Conservation (phyloP, 176 grass and related monocot genomes). For the Alloteropsis semialata region DNA sequence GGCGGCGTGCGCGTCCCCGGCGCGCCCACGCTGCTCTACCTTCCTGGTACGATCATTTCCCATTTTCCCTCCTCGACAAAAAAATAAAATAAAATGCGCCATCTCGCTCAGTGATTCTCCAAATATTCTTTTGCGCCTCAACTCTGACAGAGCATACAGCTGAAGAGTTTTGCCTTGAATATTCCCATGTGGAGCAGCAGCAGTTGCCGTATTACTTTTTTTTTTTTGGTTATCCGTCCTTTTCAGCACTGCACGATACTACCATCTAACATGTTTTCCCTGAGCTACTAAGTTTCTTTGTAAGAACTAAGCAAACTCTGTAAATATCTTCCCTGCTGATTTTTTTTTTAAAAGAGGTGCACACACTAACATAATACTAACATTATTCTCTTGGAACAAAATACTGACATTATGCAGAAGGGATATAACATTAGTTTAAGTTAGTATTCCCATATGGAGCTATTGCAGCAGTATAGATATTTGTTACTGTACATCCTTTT, state of each 20-base stretch:
- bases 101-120: too few species aligned
- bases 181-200: not conserved
- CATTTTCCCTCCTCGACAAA: too few species aligned
- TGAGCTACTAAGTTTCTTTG: too few species aligned
- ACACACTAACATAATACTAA: too few species aligned
- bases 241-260: too few species aligned
- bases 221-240: not conserved
- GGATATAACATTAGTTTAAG: not conserved
- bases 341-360: too few species aligned
- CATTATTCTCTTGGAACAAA: too few species aligned
- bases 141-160: not conserved
- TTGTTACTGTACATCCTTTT: not conserved
- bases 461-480: not conserved
- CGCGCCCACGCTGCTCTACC: constrained; percentile 76
- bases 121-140: not conserved
- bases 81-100: not conserved
- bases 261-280: too few species aligned
- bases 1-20: constrained; percentile 22
- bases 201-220: not conserved
- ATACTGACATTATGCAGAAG: not conserved
- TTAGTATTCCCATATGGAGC: not conserved
- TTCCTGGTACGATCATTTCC: constrained; percentile 54
- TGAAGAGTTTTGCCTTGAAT: not conserved
- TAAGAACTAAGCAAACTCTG: too few species aligned
- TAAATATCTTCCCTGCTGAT: too few species aligned